Evolutionary conservation across 139 green algal species (phyloP).

Genomic region (Chlamydomonas incerta): DNA sequence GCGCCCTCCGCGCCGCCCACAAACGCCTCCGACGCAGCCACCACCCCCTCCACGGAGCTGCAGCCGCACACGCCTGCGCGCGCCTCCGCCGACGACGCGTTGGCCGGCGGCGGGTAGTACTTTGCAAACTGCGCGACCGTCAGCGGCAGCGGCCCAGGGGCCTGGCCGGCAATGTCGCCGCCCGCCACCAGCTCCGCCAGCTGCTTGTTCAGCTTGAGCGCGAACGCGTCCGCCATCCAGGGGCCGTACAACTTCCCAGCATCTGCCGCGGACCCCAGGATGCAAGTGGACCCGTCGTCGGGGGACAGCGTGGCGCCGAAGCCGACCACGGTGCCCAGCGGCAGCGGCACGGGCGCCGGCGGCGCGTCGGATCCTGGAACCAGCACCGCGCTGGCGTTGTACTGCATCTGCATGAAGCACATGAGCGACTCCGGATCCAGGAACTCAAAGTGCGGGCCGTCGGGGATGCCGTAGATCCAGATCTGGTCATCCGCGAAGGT

Average conservation of each 20-base stretch:
- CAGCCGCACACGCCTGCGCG: too few species aligned
- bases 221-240: neutral
- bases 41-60: too few species aligned
- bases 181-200: neutral
- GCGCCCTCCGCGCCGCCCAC: too few species aligned
- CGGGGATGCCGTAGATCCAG: neutral
- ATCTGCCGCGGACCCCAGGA: neutral
- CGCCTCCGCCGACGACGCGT: too few species aligned
- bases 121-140: too few species aligned
- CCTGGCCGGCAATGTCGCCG: neutral
- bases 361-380: too few species aligned
- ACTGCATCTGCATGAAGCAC: neutral
- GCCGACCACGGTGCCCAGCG: neutral
- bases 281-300: neutral
- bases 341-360: neutral
- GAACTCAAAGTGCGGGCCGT: neutral
- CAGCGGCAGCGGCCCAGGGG: too few species aligned
- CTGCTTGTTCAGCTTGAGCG: neutral
- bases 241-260: neutral
- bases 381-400: neutral
- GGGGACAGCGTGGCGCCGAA: neutral
- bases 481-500: neutral
- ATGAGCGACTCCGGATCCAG: neutral
- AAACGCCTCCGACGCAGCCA: neutral
- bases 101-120: too few species aligned